These are phyloP conservation scores for Sporobolomyces phaffii DNA, from an alignment of 768 basidiomycete species.

Conservation along the genomic window DNA sequence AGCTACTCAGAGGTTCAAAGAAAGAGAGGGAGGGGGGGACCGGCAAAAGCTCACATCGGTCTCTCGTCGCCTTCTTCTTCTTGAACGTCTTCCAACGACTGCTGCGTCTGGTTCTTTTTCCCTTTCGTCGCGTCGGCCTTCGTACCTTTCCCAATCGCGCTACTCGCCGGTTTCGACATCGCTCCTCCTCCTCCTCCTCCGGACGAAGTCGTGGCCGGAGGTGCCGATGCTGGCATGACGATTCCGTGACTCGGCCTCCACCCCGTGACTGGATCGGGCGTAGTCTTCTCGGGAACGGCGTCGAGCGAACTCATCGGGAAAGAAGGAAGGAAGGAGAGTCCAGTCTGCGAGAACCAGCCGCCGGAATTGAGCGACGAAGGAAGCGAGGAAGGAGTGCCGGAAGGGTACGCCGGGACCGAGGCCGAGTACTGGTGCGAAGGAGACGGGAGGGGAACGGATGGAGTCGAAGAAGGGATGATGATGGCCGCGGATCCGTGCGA, in stretches of 20 bases:
- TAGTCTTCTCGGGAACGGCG: not conserved
- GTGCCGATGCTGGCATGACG: constrained; percentile 12
- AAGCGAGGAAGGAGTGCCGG: constrained; percentile 44
- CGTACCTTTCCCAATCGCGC: too few species aligned
- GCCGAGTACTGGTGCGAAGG: constrained; percentile 42
- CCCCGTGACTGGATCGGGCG: not conserved
- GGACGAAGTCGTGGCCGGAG: not conserved
- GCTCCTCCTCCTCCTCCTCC: not conserved
- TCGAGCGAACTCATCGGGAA: not conserved
- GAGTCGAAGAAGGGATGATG: constrained; percentile 58
- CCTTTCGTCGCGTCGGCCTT: not conserved
- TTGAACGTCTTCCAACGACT: constrained; percentile 23
- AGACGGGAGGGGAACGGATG: constrained; percentile 48
- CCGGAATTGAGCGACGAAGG: constrained; percentile 35
- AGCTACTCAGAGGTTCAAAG: not conserved
- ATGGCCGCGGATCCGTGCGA: constrained; percentile 52
- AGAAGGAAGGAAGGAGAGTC: constrained; percentile 1
- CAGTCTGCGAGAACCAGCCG: constrained; percentile 44
- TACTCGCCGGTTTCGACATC: not conserved
- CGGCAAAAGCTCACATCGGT: constrained; percentile 9
- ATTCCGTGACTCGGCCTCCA: constrained; percentile 16
- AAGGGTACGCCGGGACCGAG: constrained; percentile 23
- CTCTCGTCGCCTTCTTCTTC: constrained; percentile 29
- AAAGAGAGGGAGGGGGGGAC: not conserved
- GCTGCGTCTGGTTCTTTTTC: not conserved